A percentile compares a stretch with the other conserved stretches of the same genome.
Evolutionary conservation across 2,329 filamentous ascomycete species (phyloP).

Genomic region (Cladosporium austrohemisphaericum): DNA sequence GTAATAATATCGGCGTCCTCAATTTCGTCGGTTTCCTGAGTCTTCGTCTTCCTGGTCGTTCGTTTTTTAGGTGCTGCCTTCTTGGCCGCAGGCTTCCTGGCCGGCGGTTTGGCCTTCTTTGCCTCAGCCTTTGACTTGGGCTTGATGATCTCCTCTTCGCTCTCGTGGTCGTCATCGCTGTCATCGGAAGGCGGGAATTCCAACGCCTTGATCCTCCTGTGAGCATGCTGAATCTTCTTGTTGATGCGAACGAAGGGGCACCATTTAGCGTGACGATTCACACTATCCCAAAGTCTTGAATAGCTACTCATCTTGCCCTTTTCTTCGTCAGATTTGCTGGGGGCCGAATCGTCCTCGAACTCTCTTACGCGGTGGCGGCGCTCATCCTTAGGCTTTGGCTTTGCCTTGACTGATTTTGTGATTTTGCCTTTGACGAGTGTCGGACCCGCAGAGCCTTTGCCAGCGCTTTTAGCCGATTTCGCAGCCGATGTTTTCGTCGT

Average conservation of each 20-base stretch:
- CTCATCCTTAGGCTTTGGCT: not conserved
- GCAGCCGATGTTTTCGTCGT: no score
- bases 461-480: no score
- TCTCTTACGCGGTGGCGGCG: not conserved
- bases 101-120: not conserved
- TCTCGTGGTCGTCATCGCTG: not conserved
- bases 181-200: not conserved
- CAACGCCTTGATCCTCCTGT: not conserved
- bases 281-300: not conserved
- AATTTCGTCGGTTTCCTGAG: no score
- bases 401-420: not conserved
- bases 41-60: not conserved
- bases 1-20: no score
- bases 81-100: not conserved
- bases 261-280: conserved; percentile 3
- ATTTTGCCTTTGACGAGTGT: no score
- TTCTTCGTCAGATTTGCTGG: not conserved
- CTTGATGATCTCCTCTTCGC: not conserved
- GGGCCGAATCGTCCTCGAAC: not conserved
- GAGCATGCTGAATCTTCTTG: not conserved
- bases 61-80: not conserved
- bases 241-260: conserved; percentile 6
- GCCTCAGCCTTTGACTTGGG: no score
- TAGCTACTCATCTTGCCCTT: not conserved
- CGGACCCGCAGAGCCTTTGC: no score